Percentiles rank a stretch among this genome's conserved stretches.
Evolutionary conservation across 1,284 basidiomycete species (phyloP).

Genomic region (Cutaneotrichosporon arboriforme): DNA sequence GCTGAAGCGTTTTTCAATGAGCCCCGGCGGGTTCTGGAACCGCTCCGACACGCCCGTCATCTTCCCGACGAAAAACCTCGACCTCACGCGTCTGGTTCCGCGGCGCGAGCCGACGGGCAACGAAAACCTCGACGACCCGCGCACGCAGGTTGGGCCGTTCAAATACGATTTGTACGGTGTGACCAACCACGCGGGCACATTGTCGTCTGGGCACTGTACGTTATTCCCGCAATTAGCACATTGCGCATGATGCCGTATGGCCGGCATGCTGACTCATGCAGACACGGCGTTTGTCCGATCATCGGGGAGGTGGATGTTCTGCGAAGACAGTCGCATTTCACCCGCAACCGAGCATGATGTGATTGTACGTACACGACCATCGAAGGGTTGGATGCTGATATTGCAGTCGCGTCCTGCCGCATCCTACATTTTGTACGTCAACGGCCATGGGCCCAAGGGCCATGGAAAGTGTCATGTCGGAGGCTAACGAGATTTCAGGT

Average conservation of each 20-base stretch:
- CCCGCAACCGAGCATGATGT: conserved; percentile 67
- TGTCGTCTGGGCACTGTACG: conserved; percentile 89
- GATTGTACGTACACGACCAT: too few species aligned
- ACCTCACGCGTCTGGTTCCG: conserved; percentile 89
- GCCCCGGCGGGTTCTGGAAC: conserved; percentile 77
- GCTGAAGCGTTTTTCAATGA: conserved; percentile 86
- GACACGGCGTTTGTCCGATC: conserved; percentile 76
- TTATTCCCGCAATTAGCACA: conserved; percentile 26
- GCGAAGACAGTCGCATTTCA: conserved; percentile 75
- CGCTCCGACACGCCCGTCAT: conserved; percentile 87
- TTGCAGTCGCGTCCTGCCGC: not conserved
- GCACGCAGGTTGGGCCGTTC: conserved; percentile 75
- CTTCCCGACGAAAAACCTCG: conserved; percentile 75
- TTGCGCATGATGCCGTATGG: not conserved
- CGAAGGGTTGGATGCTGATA: not conserved
- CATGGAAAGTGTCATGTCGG: too few species aligned
- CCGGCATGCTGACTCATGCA: conserved; percentile 34
- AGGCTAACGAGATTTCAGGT: conserved; percentile 21
- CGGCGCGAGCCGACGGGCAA: conserved; percentile 61
- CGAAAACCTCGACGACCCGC: conserved; percentile 59
- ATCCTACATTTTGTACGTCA: not conserved
- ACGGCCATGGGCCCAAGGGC: too few species aligned
- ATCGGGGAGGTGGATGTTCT: conserved; percentile 76
- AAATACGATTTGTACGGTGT: conserved; percentile 83
- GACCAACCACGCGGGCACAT: conserved; percentile 84